Evolutionary conservation across 768 basidiomycete species (phyloP).

Genomic region (Roridomyces roridus): DNA sequence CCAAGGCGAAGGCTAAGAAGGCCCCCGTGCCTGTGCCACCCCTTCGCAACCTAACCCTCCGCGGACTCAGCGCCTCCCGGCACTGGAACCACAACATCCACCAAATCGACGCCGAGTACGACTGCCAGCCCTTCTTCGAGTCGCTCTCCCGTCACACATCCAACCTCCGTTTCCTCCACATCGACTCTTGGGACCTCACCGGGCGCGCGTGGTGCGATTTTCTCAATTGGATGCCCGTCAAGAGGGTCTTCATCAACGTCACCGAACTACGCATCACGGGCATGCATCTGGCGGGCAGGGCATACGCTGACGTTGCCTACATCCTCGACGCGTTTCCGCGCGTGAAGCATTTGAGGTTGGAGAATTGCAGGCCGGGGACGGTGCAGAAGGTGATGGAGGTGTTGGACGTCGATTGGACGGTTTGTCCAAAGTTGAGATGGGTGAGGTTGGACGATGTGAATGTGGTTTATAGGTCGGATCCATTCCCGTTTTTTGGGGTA

Average conservation of each 20-base stretch:
- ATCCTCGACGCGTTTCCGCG: conserved; percentile 7
- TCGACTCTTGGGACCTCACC: conserved; percentile 5
- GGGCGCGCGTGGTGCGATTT: conserved; percentile 14
- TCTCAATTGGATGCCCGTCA: conserved; percentile 1
- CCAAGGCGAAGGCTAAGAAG: too few species aligned
- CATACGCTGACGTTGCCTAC: background rate
- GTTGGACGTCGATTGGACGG: conserved; percentile 1
- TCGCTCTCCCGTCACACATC: conserved; percentile 12
- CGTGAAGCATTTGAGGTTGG: background rate
- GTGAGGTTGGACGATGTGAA: background rate
- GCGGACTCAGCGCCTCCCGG: background rate
- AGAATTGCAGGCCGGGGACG: conserved; percentile 3
- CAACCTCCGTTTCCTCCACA: background rate
- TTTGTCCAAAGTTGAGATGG: conserved; percentile 1
- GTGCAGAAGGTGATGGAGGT: conserved; percentile 11
- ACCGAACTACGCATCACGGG: conserved; percentile 5
- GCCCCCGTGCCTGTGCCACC: background rate
- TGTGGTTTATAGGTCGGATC: background rate
- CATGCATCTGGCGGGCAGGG: conserved; percentile 9
- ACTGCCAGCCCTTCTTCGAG: conserved; percentile 15
- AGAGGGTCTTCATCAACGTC: background rate
- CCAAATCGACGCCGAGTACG: background rate
- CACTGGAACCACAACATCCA: background rate
- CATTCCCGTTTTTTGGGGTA: conserved; percentile 6
- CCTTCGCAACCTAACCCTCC: conserved; percentile 9